Base-by-base conservation (phyloP, 1,284 basidiomycete species). In the Mrakiaceae sp. region DNA sequence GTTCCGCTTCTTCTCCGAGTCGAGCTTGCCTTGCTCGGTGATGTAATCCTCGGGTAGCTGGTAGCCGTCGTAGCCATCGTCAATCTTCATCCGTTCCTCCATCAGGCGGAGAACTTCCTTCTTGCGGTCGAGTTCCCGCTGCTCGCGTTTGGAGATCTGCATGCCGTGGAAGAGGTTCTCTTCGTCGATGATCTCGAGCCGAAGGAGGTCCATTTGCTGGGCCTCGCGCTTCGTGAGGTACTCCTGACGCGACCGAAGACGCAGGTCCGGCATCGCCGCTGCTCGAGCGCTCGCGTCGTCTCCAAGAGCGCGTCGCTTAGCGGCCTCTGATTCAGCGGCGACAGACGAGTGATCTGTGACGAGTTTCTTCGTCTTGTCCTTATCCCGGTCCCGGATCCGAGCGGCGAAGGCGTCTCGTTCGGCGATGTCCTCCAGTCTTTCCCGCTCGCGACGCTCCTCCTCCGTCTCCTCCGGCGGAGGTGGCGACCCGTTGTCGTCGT, bases 1-100 rank as follows among this genome's bases (percentile, higher is more conserved):
- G 70, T 88, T 87, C 74, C 95, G 86, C 74, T 97, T 95, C 78
- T 92, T 94, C 79, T 96, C 94, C 77, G 86, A 87, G 81, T 98
- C 94, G 68, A 98, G 89, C 76, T 93, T 95, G n/a, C 96, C 96
- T 75, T 97, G 91, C 72, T 97, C 95, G 0, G 95, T 98, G 71
- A 98, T 83, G 73, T 99, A 98, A 77, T 98, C 95, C 71, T 96
- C 93, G 0, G 93, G 94, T 50, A 96, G 82, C 78, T 88, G 87
- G 72, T 97, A 97, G 4, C 93, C 93, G 68, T 96, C 93, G 75
- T 83, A 90, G 68, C 90, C 89, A 78, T 96, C 93, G 74, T 93
- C 90, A 68, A 98, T 96, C 72, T 85, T 87, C 68, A 93, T 81
- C 27, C 94, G 84, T 74, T 95, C 94, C 76, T 99, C 94, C 66